A percentile compares a stretch with the other conserved stretches of the same genome.
These are phyloP conservation scores for Cryptococcus sp. DNA, from an alignment of 1,284 basidiomycete genomes.

Conservation along the genomic window DNA sequence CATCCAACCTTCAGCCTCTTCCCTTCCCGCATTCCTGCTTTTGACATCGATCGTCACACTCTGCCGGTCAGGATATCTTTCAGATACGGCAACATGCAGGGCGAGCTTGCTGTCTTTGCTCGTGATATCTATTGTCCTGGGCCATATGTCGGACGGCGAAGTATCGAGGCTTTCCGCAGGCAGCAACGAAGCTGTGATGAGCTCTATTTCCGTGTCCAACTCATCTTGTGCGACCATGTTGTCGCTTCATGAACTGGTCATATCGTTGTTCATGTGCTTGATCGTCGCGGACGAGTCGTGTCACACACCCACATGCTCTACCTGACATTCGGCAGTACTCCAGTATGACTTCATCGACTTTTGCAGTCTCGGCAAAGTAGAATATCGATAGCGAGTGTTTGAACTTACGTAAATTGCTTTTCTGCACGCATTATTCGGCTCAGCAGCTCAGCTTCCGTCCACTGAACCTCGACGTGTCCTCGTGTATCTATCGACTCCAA, in stretches of 20 bases:
- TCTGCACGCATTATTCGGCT: too few species aligned
- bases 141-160: conserved; percentile 16
- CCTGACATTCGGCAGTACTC: background rate
- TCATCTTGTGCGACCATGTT: conserved; percentile 3
- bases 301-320: too few species aligned
- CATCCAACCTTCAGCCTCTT: conserved; percentile 57
- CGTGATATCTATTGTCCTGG: conserved; percentile 39
- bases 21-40: conserved; percentile 57
- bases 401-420: too few species aligned
- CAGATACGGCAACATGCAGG: conserved; percentile 56
- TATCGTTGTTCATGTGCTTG: too few species aligned
- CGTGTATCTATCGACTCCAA: too few species aligned
- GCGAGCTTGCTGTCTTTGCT: conserved; percentile 54
- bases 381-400: too few species aligned
- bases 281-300: too few species aligned
- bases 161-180: conserved; percentile 60
- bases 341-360: background rate
- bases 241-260: too few species aligned
- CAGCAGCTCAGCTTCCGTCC: too few species aligned
- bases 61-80: conserved; percentile 26
- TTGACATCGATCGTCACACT: conserved; percentile 33
- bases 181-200: conserved; percentile 61
- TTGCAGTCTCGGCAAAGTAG: background rate
- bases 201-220: conserved; percentile 42
- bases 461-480: too few species aligned